Evolutionary conservation across 75 land plant genomes (phyloP), one percentile per base, ranked within the genome.

Genomic region (Cupressus sempervirens): DNA sequence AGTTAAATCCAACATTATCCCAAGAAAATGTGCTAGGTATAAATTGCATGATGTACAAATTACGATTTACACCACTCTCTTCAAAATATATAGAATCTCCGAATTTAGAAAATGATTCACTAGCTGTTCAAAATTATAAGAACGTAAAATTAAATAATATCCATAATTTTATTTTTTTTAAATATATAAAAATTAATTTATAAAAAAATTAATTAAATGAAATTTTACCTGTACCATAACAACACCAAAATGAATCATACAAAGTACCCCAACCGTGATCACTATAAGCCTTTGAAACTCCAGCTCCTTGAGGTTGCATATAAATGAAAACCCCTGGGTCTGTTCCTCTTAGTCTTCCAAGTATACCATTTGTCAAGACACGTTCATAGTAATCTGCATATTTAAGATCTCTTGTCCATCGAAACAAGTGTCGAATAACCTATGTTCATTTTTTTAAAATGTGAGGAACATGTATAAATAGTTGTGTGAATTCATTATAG

Each of bases 41-140:
- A 80, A 90, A 96, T 86, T 96, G 99, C 18, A 90, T 89, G 32
- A 97, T 77, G 80, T 94, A 94, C 62, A 97, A 85, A 2, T 74
- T 87, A 11, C 92, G 93, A 76, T 46, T 83, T 30, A 45, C 54
- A 52, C 88, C 90, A 41, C 86, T 89, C 62, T 91, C 95, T 86
- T 93, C 91, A 75, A 96, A 97, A 84, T 97, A 97, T 77, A 97
- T 97, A 12, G 99, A 98, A 86, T 98, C 98, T 50, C 99, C 98
- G 74, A 98, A 87, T 86, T 98, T 98, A 46, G 99, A 96, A 79
- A 98, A 98, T 62, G 99, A 98, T 70, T 98, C 99, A 83, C 96
- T 93, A 68, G 90, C 99, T 97, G 86, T 9, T 26, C 30, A 89
- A 65, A 29, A 81, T 8, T 46, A 46, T 46, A 46, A 43, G 12